These are phyloP conservation scores for Globisporangium camurandrum DNA, from an alignment of 352 stramenopile species.

Conservation along the genomic window DNA sequence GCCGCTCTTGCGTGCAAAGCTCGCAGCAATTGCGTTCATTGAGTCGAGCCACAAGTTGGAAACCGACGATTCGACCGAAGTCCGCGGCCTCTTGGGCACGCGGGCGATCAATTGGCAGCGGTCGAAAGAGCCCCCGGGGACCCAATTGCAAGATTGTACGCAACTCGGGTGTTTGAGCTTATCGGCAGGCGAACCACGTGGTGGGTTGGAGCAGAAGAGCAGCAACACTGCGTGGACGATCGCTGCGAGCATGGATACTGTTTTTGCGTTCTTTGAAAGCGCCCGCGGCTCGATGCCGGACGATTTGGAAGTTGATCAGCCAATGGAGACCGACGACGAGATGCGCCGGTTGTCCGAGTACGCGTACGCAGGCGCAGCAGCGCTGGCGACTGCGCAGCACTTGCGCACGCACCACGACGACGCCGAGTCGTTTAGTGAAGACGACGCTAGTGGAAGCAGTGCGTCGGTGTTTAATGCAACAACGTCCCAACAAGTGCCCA, in stretches of 20 bases:
- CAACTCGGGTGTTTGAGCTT: conserved; percentile 73
- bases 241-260: conserved; percentile 71
- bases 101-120: conserved; percentile 80
- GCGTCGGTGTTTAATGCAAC: not conserved
- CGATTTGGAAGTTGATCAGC: conserved; percentile 55
- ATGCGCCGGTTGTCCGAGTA: conserved; percentile 72
- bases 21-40: conserved; percentile 73
- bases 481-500: not conserved
- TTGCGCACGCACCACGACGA: conserved; percentile 66
- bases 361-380: conserved; percentile 49
- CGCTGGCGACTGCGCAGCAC: conserved; percentile 38
- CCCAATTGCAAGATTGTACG: conserved; percentile 59
- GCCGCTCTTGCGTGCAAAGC: conserved; percentile 45
- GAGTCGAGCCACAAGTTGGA: conserved; percentile 75
- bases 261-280: conserved; percentile 83
- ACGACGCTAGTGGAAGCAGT: conserved; percentile 16
- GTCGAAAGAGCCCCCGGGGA: conserved; percentile 57
- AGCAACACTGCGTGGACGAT: conserved; percentile 83
- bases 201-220: conserved; percentile 48
- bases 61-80: conserved; percentile 52
- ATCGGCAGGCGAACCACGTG: conserved; percentile 59
- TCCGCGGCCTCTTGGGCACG: conserved; percentile 53
- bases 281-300: conserved; percentile 72
- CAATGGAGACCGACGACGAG: conserved; percentile 79
- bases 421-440: conserved; percentile 51